phyloP scores from a whole-genome alignment of 495 filamentous ascomycete genomes.

The Pseudoneurospora amorphoporcata region DNA sequence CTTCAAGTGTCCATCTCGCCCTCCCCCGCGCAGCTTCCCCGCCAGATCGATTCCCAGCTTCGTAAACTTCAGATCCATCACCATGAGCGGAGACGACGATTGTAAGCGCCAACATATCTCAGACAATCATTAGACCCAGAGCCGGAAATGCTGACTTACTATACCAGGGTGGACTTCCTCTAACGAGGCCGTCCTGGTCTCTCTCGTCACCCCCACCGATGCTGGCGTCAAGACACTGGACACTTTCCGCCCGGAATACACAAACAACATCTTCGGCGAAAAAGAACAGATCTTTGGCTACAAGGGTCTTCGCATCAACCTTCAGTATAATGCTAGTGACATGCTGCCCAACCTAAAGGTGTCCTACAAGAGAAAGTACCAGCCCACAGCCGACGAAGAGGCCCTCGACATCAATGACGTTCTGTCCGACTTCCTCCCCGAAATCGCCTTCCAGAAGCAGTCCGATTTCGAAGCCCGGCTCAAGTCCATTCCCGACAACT shows the following conservation, averaged over 20 bases:
- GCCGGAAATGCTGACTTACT: slow-evolving; percentile 5
- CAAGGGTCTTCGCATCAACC: slow-evolving; percentile 59
- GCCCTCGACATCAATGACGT: slow-evolving; percentile 56
- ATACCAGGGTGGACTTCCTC: slow-evolving; percentile 59
- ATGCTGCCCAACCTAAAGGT: slow-evolving; percentile 66
- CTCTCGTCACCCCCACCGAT: slow-evolving; percentile 50
- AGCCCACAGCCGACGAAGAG: slow-evolving; percentile 56
- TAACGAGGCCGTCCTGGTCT: slow-evolving; percentile 64
- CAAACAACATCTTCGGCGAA: slow-evolving; percentile 86
- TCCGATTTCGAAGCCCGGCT: slow-evolving; percentile 50
- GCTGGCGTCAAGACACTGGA: slow-evolving; percentile 46
- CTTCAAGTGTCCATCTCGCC: neutral
- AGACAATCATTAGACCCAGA: neutral
- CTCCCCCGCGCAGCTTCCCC: neutral
- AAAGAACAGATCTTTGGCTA: slow-evolving; percentile 89
- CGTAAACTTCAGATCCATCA: neutral
- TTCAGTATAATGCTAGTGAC: slow-evolving; percentile 74
- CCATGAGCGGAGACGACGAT: neutral
- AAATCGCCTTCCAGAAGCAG: slow-evolving; percentile 52
- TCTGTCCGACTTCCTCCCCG: slow-evolving; percentile 57
- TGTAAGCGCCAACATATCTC: neutral
- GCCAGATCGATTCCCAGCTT: neutral
- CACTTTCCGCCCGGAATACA: slow-evolving; percentile 75
- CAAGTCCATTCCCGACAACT: slow-evolving; percentile 44
- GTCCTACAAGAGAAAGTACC: slow-evolving; percentile 63